Evolutionary conservation across 148 eudicot species (phyloP).

Genomic region (Drosera capensis): DNA sequence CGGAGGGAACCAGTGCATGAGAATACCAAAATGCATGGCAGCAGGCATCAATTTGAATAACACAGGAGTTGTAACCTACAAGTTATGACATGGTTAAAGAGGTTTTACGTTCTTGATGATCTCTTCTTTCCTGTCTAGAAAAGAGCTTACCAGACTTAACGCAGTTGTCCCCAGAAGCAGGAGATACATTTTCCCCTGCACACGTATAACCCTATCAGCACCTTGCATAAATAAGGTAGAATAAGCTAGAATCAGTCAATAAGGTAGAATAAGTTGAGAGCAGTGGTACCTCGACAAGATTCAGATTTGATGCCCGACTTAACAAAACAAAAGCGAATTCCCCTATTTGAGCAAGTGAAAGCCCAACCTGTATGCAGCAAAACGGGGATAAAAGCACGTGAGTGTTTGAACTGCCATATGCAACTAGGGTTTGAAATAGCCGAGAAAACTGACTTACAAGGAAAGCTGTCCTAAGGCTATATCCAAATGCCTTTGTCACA

Average conservation of each 20-base stretch:
- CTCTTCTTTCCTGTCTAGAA: background rate
- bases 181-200: constrained; percentile 88
- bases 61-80: constrained; percentile 88
- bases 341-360: constrained; percentile 95
- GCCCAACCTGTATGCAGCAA: constrained; percentile 53
- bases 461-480: constrained; percentile 62
- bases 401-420: too few relatives aligned
- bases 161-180: constrained; percentile 98
- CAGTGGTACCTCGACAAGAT: constrained; percentile 65
- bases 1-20: constrained; percentile 93
- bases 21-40: constrained; percentile 81
- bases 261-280: background rate
- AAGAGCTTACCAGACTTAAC: constrained; percentile 66
- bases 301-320: constrained; percentile 86
- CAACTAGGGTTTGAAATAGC: constrained; percentile 5
- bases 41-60: constrained; percentile 90
- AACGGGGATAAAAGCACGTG: too few relatives aligned
- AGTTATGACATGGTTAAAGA: constrained; percentile 2
- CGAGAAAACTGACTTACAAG: constrained; percentile 43
- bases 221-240: background rate
- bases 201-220: background rate
- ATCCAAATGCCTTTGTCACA: constrained; percentile 72
- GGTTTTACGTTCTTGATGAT: constrained; percentile 1
- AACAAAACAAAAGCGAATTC: constrained; percentile 95
- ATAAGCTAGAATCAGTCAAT: background rate